Percentiles rank a stretch among this genome's conserved stretches.
Evolutionary conservation across 202 grass and related monocot genomes (phyloP).

Genomic region (Schoenoplectus tabernaemontani): DNA sequence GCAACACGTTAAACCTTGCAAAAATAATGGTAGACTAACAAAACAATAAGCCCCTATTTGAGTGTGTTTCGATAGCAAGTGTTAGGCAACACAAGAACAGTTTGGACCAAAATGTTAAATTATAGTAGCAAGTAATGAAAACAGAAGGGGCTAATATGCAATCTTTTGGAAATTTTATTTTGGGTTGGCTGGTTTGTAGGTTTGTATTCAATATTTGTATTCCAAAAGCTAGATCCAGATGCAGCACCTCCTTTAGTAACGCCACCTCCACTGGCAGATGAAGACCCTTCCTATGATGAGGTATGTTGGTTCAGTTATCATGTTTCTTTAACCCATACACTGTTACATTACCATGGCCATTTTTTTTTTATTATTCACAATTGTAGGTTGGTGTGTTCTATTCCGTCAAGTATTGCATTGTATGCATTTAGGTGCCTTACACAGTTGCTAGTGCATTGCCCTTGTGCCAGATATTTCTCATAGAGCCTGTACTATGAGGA

Average conservation of each 20-base stretch:
- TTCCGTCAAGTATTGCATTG: background rate
- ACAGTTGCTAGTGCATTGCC: background rate
- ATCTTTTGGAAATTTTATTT: slow-evolving; percentile 1
- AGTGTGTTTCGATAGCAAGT: no score
- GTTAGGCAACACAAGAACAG: no score
- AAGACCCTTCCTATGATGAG: slow-evolving; percentile 48
- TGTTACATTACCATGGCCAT: background rate
- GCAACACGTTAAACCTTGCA: no score
- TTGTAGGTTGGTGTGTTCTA: background rate
- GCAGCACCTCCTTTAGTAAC: slow-evolving; percentile 58
- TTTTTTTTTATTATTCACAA: background rate
- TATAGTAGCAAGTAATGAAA: background rate
- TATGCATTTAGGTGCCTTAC: background rate
- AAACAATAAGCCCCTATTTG: no score
- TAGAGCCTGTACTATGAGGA: background rate
- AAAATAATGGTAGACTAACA: no score
- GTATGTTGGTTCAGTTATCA: slow-evolving; percentile 17
- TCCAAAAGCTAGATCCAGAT: slow-evolving; percentile 89
- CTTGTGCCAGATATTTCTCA: background rate
- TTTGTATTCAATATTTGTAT: slow-evolving; percentile 86
- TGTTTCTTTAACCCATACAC: background rate
- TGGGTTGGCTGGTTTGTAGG: slow-evolving; percentile 33
- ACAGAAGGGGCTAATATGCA: background rate
- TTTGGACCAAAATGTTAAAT: no score
- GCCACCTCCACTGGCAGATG: slow-evolving; percentile 33